Conservation (phyloP, 2,329 filamentous ascomycete genomes). For the Purpureocillium lavendulum region DNA sequence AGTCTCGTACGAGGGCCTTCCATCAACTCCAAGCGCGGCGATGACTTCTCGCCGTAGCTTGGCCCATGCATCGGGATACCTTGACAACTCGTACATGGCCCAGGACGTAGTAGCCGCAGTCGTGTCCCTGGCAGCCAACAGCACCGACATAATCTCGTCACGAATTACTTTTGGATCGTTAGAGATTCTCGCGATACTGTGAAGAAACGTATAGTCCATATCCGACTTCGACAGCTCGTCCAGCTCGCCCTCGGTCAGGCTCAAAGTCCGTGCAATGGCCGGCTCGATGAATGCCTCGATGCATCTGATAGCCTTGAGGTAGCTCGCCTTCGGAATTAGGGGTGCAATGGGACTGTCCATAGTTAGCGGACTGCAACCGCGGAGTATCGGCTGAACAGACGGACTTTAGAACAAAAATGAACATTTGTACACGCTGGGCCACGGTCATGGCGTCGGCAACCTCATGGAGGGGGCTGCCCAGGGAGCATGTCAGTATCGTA, state of each 20-base stretch:
- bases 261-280: constrained; percentile 59
- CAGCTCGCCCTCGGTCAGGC: constrained; percentile 55
- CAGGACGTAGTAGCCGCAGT: background rate
- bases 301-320: constrained; percentile 52
- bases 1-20: background rate
- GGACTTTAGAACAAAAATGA: constrained; percentile 43
- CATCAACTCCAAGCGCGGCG: background rate
- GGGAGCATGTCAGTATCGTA: background rate
- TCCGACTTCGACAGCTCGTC: constrained; percentile 61
- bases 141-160: constrained; percentile 67
- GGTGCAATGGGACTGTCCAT: constrained; percentile 44
- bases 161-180: constrained; percentile 54
- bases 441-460: constrained; percentile 65
- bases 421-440: constrained; percentile 59
- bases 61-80: background rate
- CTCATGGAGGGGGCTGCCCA: constrained; percentile 37
- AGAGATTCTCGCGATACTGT: constrained; percentile 64
- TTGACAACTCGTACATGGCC: background rate
- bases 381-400: constrained; percentile 4
- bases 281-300: constrained; percentile 63
- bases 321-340: constrained; percentile 50
- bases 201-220: constrained; percentile 65
- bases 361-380: background rate
- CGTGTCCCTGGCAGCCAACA: constrained; percentile 20
- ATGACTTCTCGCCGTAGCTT: background rate